A percentile compares a stretch with the other conserved stretches of the same genome.
Evolutionary conservation across 2,329 filamentous ascomycete genomes (phyloP).

Genomic region (Fusarium verticillioides): DNA sequence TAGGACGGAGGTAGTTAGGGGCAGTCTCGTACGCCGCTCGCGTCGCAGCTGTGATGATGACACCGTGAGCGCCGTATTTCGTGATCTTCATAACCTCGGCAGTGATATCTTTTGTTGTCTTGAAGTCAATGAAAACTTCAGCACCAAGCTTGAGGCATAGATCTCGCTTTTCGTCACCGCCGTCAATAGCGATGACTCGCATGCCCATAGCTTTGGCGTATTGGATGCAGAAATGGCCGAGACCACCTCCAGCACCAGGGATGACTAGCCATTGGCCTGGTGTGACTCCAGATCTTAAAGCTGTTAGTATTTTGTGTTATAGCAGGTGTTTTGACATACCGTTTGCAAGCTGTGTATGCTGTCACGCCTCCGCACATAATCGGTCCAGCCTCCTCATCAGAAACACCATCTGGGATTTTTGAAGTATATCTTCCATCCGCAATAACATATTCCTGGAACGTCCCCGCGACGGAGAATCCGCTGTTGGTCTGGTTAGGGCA

Average conservation of each 20-base stretch:
- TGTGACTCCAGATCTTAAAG: slow-evolving; percentile 64
- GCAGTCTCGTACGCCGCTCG: slow-evolving; percentile 97
- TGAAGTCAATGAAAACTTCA: slow-evolving; percentile 80
- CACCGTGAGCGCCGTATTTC: slow-evolving; percentile 85
- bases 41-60: slow-evolving; percentile 82
- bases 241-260: slow-evolving; percentile 84
- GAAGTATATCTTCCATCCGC: slow-evolving; percentile 85
- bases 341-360: slow-evolving; percentile 86
- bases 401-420: slow-evolving; percentile 76
- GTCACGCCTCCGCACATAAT: slow-evolving; percentile 85
- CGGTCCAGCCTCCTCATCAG: slow-evolving; percentile 79
- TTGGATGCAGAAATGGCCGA: slow-evolving; percentile 80
- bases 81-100: slow-evolving; percentile 77
- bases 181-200: slow-evolving; percentile 80
- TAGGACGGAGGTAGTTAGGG: slow-evolving; percentile 81
- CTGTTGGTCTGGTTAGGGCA: slow-evolving; percentile 79
- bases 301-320: background rate
- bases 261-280: slow-evolving; percentile 83
- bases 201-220: slow-evolving; percentile 91
- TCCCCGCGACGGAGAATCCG: slow-evolving; percentile 88
- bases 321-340: slow-evolving; percentile 48
- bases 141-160: slow-evolving; percentile 77
- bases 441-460: slow-evolving; percentile 89
- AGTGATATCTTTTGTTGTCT: slow-evolving; percentile 77
- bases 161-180: slow-evolving; percentile 79